Base-by-base conservation (phyloP, 192 early-diverging fungal genomes). In the Backusella australiensis region DNA sequence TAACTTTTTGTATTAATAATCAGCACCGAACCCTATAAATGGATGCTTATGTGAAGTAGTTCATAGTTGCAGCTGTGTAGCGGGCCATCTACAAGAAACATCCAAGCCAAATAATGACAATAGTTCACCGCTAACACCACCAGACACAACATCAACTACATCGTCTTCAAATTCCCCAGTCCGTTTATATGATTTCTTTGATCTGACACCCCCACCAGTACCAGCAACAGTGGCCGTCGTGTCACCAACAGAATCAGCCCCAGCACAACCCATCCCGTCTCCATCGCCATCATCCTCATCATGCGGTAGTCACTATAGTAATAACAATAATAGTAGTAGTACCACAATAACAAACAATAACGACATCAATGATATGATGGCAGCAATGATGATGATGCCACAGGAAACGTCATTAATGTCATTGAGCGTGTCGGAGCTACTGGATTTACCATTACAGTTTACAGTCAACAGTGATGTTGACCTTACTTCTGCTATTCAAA, bases 1-100 rank as follows among this genome's bases (percentile, higher is more conserved):
- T 34, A 56, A 35, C 36, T 26, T 67, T 34, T 41, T 44, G 14
- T 17, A 19, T 77, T 66, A 21, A 34, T 35, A 71, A 36, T 52
- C 35, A 80, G 79, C 46, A 39, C 77, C 78, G n/a, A 82, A 82
- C 26, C 74, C 81, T 32, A 73, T 82, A n/a, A 82, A 78, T 53
- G 81, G 81, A 2, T 82, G 81, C 39, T 59, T 79, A 17, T 82
- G 81, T 34, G 56, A 75, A 41, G 34, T 82, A 4, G 65, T 77
- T 19, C 35, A 75, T 32, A 76, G 9, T 12, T 82, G 81, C 35
- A 79, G 26, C 4, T 82, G 81, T 52, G 81, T 79, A 4, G 35
- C 74, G 5, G n/a, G 26, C 41, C 72, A 63, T 36, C 34, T 71
- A 12, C 76, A 74, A 71, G 76, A 81, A n/a, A 77, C 68, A 23